Base-by-base conservation (phyloP, 2,329 filamentous ascomycete genomes). In the Sporothrix sp. region DNA sequence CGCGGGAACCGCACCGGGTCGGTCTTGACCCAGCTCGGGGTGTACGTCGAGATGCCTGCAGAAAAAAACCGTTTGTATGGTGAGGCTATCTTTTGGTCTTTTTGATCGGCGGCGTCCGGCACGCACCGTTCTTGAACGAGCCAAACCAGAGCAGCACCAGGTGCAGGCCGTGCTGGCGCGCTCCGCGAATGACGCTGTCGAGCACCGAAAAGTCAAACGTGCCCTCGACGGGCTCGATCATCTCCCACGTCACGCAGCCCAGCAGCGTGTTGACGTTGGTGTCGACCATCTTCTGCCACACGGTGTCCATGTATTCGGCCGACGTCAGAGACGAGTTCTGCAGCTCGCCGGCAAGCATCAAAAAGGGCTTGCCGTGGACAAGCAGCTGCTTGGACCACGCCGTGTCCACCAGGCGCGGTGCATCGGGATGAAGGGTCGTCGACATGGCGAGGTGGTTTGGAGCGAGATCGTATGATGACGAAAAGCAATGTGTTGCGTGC, bases 241-340 rank as follows among this genome's bases (percentile, higher is more conserved):
- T 54, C 36, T 65, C 63, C 64, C 63, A 65, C 1, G 61, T 56
- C 1, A 66, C 59, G 7, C 52, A 57, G 1, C 62, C 60, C 2
- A 64, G 57, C 2, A 64, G 46, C 0, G 64, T 66, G 52, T 66
- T 65, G 53, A 63, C 54, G 35, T 60, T 16, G 4, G 18, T 36
- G 16, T 36, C 18, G 33, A 9, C 33, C 16, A 36, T 36, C 33
- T 36, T 16, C 4, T 4, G 14, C 4, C 4, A 36, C n/a, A 36
- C 33, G n/a, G 33, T 5, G 10, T 18, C 14, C 33, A 36, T 9
- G 33, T 36, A 36, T 4, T 14, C 4, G 6, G 33, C 33, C 16
- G 10, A 36, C 6, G n/a, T 36, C 33, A 36, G 16, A 5, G 33
- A 36, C 33, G 33, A 36, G 33, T 36, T 36, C n/a, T 36, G 33